Base-by-base conservation (phyloP, 148 eudicot genomes). In the Euryodendron excelsum region DNA sequence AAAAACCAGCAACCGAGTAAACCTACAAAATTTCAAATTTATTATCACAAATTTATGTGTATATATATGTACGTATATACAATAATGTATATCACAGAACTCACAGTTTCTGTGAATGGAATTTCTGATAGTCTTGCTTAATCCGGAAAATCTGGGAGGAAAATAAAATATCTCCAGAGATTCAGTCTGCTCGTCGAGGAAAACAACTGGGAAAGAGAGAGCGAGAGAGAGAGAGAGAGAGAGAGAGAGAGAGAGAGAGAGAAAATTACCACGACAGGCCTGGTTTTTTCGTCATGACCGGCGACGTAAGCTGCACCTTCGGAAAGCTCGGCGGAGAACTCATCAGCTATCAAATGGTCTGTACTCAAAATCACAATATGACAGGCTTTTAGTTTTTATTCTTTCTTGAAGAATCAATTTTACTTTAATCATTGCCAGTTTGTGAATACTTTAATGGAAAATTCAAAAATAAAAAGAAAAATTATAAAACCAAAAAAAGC, bases 81-180 rank as follows among this genome's bases (percentile, higher is more conserved):
- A 5, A 41, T 39, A 39, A 3, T 3, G 4, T 39, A 39, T 39
- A 4, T 5, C 45, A 2, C 5, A 4, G 45, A 20, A 63, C 94
- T 87, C 80, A 96, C 99, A 86, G 59, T 85, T 96, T 96, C 75
- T 93, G 98, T 0, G 99, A 96, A 74, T 89, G 98, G 56, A 86
- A 88, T 78, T 93, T 96, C 74, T 91, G 98, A 80, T 96, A 93
- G 68, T 93, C 98, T 84, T 96, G 99, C 91, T 96, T 96, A 78
- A 93, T 87, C 69, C 98, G 88, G 77, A 96, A 90, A 81, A 96
- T 86, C 99, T 95, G 87, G 6, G 28, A 52, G 55, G 68, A 68
- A 31, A 71, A 61, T 1, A 72, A 39, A 13, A 47, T 12, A 9
- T 0, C 7, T 13, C 18, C 17, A 13, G 37, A 3, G 4, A 62